Conservation (phyloP, 106 monocot species). For the Chionographis japonica region DNA sequence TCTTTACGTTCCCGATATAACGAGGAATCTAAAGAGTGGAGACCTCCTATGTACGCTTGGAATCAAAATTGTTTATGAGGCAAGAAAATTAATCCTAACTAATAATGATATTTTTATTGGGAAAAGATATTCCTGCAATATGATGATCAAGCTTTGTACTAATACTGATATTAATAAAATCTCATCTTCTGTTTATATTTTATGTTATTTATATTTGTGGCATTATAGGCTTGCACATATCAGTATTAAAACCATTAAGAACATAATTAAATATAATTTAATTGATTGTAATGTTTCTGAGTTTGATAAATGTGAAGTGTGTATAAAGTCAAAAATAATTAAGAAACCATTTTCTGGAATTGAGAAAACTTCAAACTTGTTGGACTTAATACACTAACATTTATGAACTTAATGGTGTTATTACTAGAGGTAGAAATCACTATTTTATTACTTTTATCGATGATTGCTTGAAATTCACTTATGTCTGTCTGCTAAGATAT, state of each 20-base stretch:
- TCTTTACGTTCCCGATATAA: no score
- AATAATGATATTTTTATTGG: not conserved
- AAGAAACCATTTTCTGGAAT: not conserved
- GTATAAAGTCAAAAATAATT: not conserved
- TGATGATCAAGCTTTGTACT: not conserved
- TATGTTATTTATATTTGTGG: not conserved
- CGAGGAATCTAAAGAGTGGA: no score
- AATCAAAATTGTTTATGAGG: no score
- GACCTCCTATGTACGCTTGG: no score
- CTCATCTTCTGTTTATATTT: not conserved
- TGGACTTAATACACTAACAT: not conserved
- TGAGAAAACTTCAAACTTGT: not conserved
- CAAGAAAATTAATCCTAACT: not conserved
- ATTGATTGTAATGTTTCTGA: not conserved
- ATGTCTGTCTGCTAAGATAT: not conserved
- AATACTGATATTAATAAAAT: not conserved
- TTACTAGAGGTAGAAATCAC: not conserved
- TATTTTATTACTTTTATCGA: not conserved
- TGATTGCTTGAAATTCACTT: not conserved
- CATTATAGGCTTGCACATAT: not conserved
- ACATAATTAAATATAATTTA: not conserved
- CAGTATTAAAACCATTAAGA: not conserved
- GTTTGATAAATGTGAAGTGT: not conserved
- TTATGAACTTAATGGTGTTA: not conserved
- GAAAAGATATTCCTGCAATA: not conserved